Evolutionary conservation across 768 basidiomycete genomes (phyloP), one percentile per base, ranked within the genome.

Genomic region (Pholiota molesta): DNA sequence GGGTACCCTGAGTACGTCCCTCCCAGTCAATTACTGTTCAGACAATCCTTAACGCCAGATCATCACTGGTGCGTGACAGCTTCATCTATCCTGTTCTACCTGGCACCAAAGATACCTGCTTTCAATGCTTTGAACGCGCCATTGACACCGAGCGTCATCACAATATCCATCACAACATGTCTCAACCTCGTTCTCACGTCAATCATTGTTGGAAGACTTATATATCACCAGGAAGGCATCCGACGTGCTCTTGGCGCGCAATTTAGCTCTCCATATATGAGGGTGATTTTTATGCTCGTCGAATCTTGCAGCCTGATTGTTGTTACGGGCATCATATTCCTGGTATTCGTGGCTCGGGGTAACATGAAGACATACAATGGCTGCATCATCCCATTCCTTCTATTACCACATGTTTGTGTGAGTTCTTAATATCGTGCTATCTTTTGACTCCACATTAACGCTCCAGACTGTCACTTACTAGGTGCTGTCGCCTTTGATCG

Each of bases 401-500:
- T 63, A 4, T 54, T 63, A n/a, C 62, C 62, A 1, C 62, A 63
- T 28, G 42, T 63, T 31, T 60, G 62, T 14, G 62, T 63, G 13
- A 51, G 61, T 62, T 37, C 35, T 37, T 14, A 4, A 35, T 5
- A 21, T 40, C 21, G 9, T 35, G 19, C 54, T 37, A n/a, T 40
- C 35, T 11, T 16, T 55, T 52, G 2, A 26, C 0, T 52, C 28
- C 49, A 28, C 6, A 29, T 13, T 52, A 13, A 52, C 17, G 35
- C 35, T n/a, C n/a, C 10, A 14, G 6, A 2, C 13, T 26, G 23
- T 21, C 13, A 7, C 16, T n/a, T n/a, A n/a, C 8, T 35, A 53
- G 52, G 52, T 53, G 10, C 29, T 35, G 52, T 29, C 28, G 29
- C 31, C 52, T 7, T 4, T 53, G 31, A n/a, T 53, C 16, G 28